Conservation (phyloP, 2,329 filamentous ascomycete species). For the Fusarium nelsonii region DNA sequence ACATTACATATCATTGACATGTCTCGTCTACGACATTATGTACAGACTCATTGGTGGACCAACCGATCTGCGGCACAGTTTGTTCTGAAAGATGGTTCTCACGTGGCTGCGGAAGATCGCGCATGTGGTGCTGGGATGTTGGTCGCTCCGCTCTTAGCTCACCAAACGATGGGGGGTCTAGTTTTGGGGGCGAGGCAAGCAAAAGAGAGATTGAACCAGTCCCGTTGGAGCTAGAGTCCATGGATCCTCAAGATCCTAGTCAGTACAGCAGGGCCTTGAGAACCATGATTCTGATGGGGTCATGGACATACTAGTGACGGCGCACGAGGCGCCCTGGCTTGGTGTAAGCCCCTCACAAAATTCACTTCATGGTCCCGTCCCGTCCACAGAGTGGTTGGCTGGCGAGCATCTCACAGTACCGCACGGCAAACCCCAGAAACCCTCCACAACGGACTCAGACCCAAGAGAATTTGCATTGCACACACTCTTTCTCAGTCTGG, state of each 20-base stretch:
- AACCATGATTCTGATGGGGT: slow-evolving; percentile 40
- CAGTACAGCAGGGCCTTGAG: slow-evolving; percentile 28
- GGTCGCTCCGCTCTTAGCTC: slow-evolving; percentile 35
- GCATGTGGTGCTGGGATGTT: slow-evolving; percentile 48
- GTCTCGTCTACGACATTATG: slow-evolving; percentile 7
- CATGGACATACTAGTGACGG: slow-evolving; percentile 43
- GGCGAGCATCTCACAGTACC: slow-evolving; percentile 32
- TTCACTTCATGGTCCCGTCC: slow-evolving; percentile 19
- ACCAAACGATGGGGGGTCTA: slow-evolving; percentile 33
- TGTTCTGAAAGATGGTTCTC: slow-evolving; percentile 43
- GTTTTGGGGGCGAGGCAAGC: slow-evolving; percentile 32
- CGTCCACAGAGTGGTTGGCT: slow-evolving; percentile 29
- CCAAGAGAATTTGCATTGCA: neutral
- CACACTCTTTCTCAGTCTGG: slow-evolving; percentile 3
- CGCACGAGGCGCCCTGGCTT: slow-evolving; percentile 52
- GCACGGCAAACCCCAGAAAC: slow-evolving; percentile 22
- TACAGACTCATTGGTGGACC: slow-evolving; percentile 23
- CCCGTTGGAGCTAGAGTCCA: slow-evolving; percentile 17
- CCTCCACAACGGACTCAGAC: slow-evolving; percentile 9
- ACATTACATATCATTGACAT: neutral
- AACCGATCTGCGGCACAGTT: slow-evolving; percentile 33
- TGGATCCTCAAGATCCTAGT: slow-evolving; percentile 12
- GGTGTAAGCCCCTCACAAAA: slow-evolving; percentile 41
- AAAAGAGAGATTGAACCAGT: slow-evolving; percentile 25
- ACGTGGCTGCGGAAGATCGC: slow-evolving; percentile 54